These are phyloP conservation scores for Helicocarpus griseus DNA, from an alignment of 2,329 filamentous ascomycete species.

Conservation along the genomic window DNA sequence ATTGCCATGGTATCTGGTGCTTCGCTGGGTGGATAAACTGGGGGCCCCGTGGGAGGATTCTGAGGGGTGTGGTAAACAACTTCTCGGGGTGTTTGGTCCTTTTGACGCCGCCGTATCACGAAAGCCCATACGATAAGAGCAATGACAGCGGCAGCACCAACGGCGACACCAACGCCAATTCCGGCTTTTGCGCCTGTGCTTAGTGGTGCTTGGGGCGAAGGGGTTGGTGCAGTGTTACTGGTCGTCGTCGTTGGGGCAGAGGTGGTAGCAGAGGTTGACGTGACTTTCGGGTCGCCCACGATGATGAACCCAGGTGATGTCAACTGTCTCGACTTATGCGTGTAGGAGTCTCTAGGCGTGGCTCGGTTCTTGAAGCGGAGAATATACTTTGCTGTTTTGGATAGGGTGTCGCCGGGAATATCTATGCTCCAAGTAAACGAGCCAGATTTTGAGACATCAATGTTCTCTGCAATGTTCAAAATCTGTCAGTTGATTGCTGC, in stretches of 20 bases:
- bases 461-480: background rate
- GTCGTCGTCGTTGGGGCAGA: background rate
- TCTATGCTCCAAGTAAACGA: background rate
- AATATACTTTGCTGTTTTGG: background rate
- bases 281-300: background rate
- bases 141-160: background rate
- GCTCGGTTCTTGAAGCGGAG: background rate
- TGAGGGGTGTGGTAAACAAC: background rate
- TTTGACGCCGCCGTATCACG: background rate
- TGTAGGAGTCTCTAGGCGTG: background rate
- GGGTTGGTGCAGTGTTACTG: background rate
- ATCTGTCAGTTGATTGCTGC: background rate
- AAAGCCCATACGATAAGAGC: background rate
- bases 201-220: background rate
- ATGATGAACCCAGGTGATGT: background rate
- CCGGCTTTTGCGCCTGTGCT: background rate
- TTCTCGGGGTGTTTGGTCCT: background rate
- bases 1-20: background rate
- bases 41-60: background rate
- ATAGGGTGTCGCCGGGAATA: background rate
- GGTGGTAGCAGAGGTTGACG: background rate
- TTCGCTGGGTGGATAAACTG: background rate
- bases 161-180: background rate
- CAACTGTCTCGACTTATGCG: background rate
- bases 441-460: background rate